phyloP scores from a whole-genome alignment of 2,329 filamentous ascomycete species.

The Cytospora paraplurivora region DNA sequence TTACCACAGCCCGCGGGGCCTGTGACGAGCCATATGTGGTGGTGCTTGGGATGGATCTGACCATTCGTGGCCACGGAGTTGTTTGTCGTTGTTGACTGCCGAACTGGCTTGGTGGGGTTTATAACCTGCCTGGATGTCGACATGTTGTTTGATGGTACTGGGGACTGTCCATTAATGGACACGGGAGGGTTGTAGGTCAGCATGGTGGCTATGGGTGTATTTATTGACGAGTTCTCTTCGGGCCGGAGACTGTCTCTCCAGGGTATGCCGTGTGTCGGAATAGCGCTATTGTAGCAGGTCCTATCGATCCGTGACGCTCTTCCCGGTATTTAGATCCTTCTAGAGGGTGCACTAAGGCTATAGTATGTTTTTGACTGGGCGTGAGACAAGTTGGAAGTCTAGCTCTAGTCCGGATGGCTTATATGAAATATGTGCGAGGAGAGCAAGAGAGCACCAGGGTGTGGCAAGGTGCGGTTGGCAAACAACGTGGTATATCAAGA shows the following conservation, averaged over 20 bases:
- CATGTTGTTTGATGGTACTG: conserved; percentile 35
- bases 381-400: no score
- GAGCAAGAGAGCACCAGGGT: neutral
- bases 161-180: conserved; percentile 45
- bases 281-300: neutral
- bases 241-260: neutral
- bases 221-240: neutral
- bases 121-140: conserved; percentile 34
- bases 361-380: neutral
- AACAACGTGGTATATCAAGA: neutral
- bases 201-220: conserved; percentile 40
- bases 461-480: neutral
- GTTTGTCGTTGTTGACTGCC: conserved; percentile 37
- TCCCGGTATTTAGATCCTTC: neutral
- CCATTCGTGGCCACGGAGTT: conserved; percentile 36
- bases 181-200: conserved; percentile 53
- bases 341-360: neutral
- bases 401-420: neutral
- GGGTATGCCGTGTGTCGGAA: neutral
- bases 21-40: conserved; percentile 80
- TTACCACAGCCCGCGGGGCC: conserved; percentile 81
- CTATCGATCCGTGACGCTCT: no score
- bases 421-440: neutral
- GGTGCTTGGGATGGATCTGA: conserved; percentile 42
- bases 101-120: conserved; percentile 35